These are phyloP conservation scores for Houttuynia cordata DNA, from an alignment of 164 flowering plant species.

Conservation along the genomic window DNA sequence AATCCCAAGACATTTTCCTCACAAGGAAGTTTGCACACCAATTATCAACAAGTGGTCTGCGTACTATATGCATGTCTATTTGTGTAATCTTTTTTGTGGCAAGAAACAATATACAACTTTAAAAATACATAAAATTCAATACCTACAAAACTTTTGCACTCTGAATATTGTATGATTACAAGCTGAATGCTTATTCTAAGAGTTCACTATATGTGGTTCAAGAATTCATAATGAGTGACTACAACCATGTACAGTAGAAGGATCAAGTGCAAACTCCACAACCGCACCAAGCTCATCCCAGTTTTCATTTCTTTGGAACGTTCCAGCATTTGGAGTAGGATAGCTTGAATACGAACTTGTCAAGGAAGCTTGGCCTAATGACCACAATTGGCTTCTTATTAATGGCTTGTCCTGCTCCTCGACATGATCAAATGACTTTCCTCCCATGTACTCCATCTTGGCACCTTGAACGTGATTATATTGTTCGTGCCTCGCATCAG, in stretches of 20 bases:
- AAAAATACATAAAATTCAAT: no score
- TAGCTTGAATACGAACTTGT: conserved; percentile 10
- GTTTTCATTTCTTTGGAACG: conserved; percentile 12
- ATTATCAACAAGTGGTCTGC: no score
- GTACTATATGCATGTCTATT: no score
- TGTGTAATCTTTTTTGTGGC: no score
- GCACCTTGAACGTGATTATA: neutral
- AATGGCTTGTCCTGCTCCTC: conserved; percentile 9
- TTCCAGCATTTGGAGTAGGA: conserved; percentile 1
- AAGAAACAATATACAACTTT: no score
- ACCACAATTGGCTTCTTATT: no score
- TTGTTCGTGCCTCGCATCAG: neutral
- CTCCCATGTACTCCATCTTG: neutral
- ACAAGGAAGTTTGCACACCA: no score
- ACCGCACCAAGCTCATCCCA: conserved; percentile 53
- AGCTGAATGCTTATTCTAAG: neutral
- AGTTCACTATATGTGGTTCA: neutral
- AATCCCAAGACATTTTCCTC: no score
- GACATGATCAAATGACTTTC: neutral
- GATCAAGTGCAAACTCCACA: conserved; percentile 15
- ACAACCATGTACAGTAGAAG: neutral
- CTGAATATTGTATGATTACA: neutral
- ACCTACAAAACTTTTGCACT: neutral
- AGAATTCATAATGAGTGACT: neutral
- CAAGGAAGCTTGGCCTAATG: conserved; percentile 2